Base-by-base conservation (phyloP, 192 early-diverging fungal genomes). In the Coemansia sp. region DNA sequence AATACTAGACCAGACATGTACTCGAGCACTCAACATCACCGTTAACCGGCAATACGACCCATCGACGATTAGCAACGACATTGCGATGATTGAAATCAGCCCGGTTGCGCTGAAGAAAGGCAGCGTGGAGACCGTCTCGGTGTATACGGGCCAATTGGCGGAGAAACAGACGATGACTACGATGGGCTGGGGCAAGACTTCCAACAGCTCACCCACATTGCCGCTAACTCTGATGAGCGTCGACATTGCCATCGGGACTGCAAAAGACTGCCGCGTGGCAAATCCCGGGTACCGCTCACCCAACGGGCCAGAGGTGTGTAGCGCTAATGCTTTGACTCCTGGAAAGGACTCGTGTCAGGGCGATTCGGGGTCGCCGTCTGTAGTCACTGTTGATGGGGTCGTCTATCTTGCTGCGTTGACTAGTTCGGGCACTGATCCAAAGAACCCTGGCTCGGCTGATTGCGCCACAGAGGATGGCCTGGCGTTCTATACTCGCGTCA, bases 341-440 rank as follows among this genome's bases (percentile, higher is more conserved):
- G 77, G 77, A 3, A 61, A 65, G 54, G 77, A 80, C 65, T 70
- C 71, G 39, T 80, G 77, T 65, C 64, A 74, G 56, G 77, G 77
- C 48, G 77, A 80, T 55, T 70, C 67, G 9, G 77, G 77, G 39
- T 74, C 72, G 19, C 72, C 77, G 0, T 44, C 72, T 6, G 38
- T 80, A 0, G 46, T 74, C n/a, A 15, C 12, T 15, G n/a, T n/a
- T 11, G 26, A 58, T 41, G 72, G 68, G 11, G 2, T 19, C 8
- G 42, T 21, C 6, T 65, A 71, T 21, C 22, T 74, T 14, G 77
- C 50, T 0, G 77, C 52, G 0, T 46, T 74, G 15, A 80, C 77
- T 61, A 74, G 72, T 46, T 61, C 71, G 1, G 77, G 72, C 32
- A 50, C 64, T 11, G 70, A 79, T 26, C 32, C 69, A 14, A 40